phyloP scores from a whole-genome alignment of 2,329 filamentous ascomycete genomes.

The Stylonectria norvegica region DNA sequence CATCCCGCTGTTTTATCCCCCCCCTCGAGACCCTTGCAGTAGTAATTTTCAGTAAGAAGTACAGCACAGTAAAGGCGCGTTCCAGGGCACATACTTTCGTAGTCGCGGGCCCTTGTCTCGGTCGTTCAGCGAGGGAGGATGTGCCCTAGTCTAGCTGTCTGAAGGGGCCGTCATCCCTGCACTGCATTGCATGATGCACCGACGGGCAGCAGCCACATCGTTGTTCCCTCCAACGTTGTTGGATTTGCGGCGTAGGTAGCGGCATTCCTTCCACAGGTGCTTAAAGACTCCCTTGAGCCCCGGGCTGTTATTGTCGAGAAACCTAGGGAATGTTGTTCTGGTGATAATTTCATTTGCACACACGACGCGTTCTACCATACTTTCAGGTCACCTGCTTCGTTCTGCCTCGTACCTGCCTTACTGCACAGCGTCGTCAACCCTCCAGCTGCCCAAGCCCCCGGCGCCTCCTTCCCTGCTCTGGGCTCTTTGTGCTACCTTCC shows the following conservation, averaged over 20 bases:
- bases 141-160: conserved; percentile 11
- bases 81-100: no score
- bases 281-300: conserved; percentile 27
- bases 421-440: no score
- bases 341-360: conserved; percentile 1
- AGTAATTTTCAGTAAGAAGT: neutral
- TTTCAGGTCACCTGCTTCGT: neutral
- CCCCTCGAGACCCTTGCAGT: neutral
- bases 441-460: no score
- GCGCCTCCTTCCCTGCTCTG: conserved; percentile 1
- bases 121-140: conserved; percentile 7
- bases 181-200: no score
- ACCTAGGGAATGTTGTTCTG: neutral
- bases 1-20: no score
- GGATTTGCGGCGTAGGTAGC: conserved; percentile 8
- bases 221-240: conserved; percentile 22
- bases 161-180: conserved; percentile 22
- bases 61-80: neutral
- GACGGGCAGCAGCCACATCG: conserved; percentile 22
- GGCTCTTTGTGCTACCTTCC: neutral
- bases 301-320: conserved; percentile 10
- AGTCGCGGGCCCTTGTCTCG: conserved; percentile 9
- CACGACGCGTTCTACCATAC: neutral
- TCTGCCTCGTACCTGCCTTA: neutral
- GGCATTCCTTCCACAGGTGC: conserved; percentile 20